Evolutionary conservation across 1,284 basidiomycete species (phyloP), one percentile per base, ranked within the genome.

Genomic region (Fomitopsis pinicola): DNA sequence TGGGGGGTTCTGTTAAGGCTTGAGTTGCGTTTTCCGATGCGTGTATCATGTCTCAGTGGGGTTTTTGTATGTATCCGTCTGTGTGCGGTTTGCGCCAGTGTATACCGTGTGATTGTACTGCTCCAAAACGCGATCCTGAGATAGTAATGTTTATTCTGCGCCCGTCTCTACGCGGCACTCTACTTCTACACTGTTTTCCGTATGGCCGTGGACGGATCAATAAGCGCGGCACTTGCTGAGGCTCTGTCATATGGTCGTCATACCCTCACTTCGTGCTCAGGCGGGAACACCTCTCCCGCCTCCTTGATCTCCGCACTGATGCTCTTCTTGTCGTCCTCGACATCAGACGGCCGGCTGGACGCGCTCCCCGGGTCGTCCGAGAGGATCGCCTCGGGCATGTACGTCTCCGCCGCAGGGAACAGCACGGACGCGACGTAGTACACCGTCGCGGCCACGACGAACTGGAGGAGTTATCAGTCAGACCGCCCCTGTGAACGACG

Each of bases 391-490:
- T 76, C 71, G 26, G 81, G 77, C 55, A 89, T 67, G 66, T 81
- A 85, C 1, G 86, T 88, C 66, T 86, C 84, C 40, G 66, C 67
- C 0, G 87, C 83, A 2, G 87, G 87, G 69, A 84, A 88, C 3
- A 80, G 57, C 40, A 71, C 69, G 1, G 86, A 88, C 6, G 87
- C 72, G 28, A 70, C 56, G 63, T 80, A 82, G 70, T 85, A 86
- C 19, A 87, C 74, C 35, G 64, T 57, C 2, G 75, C 75, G 2
- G 81, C 73, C 1, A 77, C 69, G 28, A 72, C 69, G 64, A 82
- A 80, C 78, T 82, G 62, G 52, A 22, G 28, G 19, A 5, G 17
- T 15, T 42, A 64, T 60, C 50, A 59, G 40, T 33, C 15, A 8
- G 62, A 14, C 35, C n/a, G 17, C 19, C 22, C 35, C 6, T 42